These are phyloP conservation scores for Dissoconium aciculare DNA, from an alignment of 2,329 filamentous ascomycete genomes.

Conservation along the genomic window DNA sequence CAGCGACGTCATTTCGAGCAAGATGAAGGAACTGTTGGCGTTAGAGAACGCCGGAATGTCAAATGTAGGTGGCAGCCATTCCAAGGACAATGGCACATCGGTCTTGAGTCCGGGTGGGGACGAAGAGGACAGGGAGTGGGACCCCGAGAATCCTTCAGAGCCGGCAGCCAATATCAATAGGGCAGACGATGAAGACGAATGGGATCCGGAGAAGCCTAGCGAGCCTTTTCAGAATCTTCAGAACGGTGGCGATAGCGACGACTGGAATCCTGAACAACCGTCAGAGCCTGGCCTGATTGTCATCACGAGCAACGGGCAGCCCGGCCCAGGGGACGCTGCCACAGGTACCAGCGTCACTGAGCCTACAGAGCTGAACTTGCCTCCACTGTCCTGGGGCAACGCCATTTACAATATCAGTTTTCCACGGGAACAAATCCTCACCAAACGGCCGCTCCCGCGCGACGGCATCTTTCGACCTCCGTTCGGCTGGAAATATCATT, in stretches of 20 bases:
- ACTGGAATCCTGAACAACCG: slow-evolving; percentile 30
- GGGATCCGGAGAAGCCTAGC: slow-evolving; percentile 30
- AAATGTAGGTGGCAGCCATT: slow-evolving; percentile 30
- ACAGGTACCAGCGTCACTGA: no score
- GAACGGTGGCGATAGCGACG: slow-evolving; percentile 17
- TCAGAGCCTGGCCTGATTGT: slow-evolving; percentile 29
- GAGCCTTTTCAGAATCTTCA: slow-evolving; percentile 24
- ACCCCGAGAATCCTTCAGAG: slow-evolving; percentile 32
- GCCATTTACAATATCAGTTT: slow-evolving; percentile 84
- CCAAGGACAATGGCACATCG: slow-evolving; percentile 11
- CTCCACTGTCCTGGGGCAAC: slow-evolving; percentile 70
- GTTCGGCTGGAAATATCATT: slow-evolving; percentile 96
- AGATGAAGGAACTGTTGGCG: slow-evolving; percentile 63
- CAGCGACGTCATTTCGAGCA: slow-evolving; percentile 71
- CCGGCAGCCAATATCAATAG: slow-evolving; percentile 19
- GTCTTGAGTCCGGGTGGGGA: not conserved
- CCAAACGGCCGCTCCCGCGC: slow-evolving; percentile 36
- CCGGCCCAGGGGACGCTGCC: no score
- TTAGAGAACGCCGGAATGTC: slow-evolving; percentile 29
- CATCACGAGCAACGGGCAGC: no score
- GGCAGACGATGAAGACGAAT: slow-evolving; percentile 21
- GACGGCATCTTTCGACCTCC: slow-evolving; percentile 89
- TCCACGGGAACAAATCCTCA: slow-evolving; percentile 42
- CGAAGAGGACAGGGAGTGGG: slow-evolving; percentile 22
- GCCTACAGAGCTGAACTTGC: slow-evolving; percentile 9